Base-by-base conservation (phyloP, 1,284 basidiomycete species). In the Mycena citricolor region DNA sequence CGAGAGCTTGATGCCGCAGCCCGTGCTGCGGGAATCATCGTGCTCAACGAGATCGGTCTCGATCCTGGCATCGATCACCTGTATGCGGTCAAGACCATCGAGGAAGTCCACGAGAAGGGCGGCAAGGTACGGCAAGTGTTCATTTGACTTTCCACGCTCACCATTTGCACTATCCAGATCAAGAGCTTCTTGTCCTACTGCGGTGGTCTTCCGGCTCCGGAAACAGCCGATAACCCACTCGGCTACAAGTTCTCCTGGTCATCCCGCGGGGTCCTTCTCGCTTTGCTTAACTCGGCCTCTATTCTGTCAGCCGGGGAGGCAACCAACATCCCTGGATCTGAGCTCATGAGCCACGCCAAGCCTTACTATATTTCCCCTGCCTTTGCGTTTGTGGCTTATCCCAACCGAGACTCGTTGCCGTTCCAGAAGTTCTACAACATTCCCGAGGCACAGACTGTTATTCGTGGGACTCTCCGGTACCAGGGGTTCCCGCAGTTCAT, bases 241-340 rank as follows among this genome's bases (percentile, higher is more conserved):
- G 95, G 97, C 22, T 99, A 98, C 84, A 98, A 98, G 69, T 98
- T 99, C 76, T 97, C 93, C 26, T 99, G 97, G 97, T 97, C 94
- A 2, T 92, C 94, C 22, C 88, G 93, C 35, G 97, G 95, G 48
- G 94, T 97, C 35, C 83, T 99, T 40, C 86, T 98, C 57, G 95
- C 95, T 5, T 80, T 97, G 46, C 82, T 95, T 58, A 99, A 98
- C 77, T 78, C 81, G 35, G 97, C 93, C 33, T 84, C 88, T n/a
- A 93, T 84, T 68, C 73, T 88, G 61, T 73, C 80, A 34, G 69
- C 78, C 43, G 82, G 86, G 31, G 68, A 89, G 66, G 67, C 76
- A 32, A 73, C 84, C 40, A 73, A 80, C 38, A 74, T 97, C 34
- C 65, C 74, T 6, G 84, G 84, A 26, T 66, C 67, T 26, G 85